phyloP scores from a whole-genome alignment of 1,284 basidiomycete genomes.

The Exobasidium rhododendri region DNA sequence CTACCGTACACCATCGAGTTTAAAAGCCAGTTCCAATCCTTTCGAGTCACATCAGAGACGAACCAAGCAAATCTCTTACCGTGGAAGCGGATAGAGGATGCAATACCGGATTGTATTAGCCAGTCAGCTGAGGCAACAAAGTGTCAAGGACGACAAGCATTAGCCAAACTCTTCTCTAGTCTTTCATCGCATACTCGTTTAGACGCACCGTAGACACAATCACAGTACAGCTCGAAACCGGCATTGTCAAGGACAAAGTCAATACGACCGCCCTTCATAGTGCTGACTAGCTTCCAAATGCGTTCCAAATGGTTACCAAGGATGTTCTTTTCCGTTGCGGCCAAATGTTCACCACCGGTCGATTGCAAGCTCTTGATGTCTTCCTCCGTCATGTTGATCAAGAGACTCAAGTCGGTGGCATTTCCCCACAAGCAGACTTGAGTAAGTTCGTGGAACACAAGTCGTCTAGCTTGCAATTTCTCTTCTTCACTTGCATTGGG shows the following conservation, averaged over 20 bases:
- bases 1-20: slow-evolving; percentile 56
- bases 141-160: slow-evolving; percentile 56
- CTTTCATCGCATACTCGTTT: too few species aligned
- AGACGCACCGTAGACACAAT: slow-evolving; percentile 70
- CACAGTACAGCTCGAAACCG: slow-evolving; percentile 94
- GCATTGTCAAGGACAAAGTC: slow-evolving; percentile 69
- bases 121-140: slow-evolving; percentile 61
- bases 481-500: slow-evolving; percentile 61
- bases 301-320: slow-evolving; percentile 76
- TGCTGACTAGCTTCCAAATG: slow-evolving; percentile 75
- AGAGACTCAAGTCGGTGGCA: slow-evolving; percentile 81
- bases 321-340: slow-evolving; percentile 93
- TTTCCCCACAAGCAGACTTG: slow-evolving; percentile 59
- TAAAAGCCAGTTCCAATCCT: slow-evolving; percentile 86
- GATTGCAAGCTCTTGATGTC: slow-evolving; percentile 97
- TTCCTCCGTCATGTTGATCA: slow-evolving; percentile 98
- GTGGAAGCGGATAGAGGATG: slow-evolving; percentile 82
- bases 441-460: slow-evolving; percentile 90
- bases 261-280: slow-evolving; percentile 59
- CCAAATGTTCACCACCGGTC: slow-evolving; percentile 89
- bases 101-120: slow-evolving; percentile 85
- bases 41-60: slow-evolving; percentile 85
- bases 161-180: too few species aligned
- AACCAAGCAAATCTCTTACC: slow-evolving; percentile 61
- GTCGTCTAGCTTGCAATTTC: slow-evolving; percentile 71